Percentiles rank a stretch among this genome's conserved stretches.
phyloP scores from a whole-genome alignment of 371 early-diverging fungal species.

The Haplosporangium sp. region DNA sequence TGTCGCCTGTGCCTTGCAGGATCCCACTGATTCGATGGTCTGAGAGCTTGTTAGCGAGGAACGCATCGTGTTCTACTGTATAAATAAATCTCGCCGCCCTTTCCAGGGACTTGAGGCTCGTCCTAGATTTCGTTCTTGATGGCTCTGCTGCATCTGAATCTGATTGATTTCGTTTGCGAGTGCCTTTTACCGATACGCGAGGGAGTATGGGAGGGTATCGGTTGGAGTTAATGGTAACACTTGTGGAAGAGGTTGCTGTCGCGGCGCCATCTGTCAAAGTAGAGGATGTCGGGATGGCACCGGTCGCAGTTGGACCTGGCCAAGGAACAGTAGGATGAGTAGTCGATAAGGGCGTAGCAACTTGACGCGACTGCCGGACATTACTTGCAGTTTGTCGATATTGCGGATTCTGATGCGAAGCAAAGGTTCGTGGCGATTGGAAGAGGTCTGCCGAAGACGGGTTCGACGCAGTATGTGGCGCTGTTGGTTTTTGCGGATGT shows the following conservation, averaged over 20 bases:
- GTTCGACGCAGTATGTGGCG: too few relatives aligned
- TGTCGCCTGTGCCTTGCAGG: neutral
- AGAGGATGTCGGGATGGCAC: neutral
- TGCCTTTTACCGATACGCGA: neutral
- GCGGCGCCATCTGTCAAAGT: neutral
- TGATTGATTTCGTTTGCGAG: neutral
- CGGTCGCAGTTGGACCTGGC: too few relatives aligned
- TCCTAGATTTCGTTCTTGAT: neutral
- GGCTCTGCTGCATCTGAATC: neutral
- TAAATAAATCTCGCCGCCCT: neutral
- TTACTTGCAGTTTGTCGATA: neutral
- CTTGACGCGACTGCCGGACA: neutral
- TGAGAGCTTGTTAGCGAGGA: conserved; percentile 2
- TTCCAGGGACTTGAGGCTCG: neutral
- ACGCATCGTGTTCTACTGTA: neutral
- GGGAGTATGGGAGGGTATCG: neutral
- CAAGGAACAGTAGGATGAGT: too few relatives aligned
- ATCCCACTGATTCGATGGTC: neutral
- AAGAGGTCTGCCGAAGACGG: too few relatives aligned
- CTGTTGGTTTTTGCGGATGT: too few relatives aligned
- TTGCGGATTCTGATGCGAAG: too few relatives aligned
- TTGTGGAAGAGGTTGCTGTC: neutral
- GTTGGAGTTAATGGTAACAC: neutral
- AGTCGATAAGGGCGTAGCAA: neutral
- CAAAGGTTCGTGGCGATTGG: too few relatives aligned